Percentiles rank a stretch among this genome's conserved stretches.
These are phyloP conservation scores for Pilobolus umbonatus DNA, from an alignment of 192 early-diverging fungal genomes.

Conservation along the genomic window DNA sequence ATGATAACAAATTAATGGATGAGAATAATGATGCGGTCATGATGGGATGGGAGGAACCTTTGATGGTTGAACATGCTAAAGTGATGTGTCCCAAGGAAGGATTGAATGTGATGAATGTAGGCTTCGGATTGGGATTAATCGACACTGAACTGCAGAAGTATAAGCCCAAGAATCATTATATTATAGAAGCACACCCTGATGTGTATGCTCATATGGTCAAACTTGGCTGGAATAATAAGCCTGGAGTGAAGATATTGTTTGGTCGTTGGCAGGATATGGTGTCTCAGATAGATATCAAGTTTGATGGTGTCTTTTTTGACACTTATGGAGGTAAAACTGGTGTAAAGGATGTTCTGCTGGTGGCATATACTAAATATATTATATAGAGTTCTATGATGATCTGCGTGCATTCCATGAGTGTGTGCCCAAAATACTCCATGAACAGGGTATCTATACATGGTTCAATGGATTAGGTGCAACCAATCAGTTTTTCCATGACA, in stretches of 20 bases:
- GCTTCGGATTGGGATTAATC: slow-evolving; percentile 91
- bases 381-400: slow-evolving; percentile 85
- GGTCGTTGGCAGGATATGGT: slow-evolving; percentile 91
- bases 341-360: no score
- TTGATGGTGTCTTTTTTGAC: slow-evolving; percentile 95
- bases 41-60: slow-evolving; percentile 96
- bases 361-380: neutral
- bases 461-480: slow-evolving; percentile 94
- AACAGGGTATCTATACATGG: slow-evolving; percentile 83
- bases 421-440: slow-evolving; percentile 66
- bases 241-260: slow-evolving; percentile 79
- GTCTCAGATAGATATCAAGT: slow-evolving; percentile 60
- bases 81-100: slow-evolving; percentile 62
- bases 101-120: slow-evolving; percentile 64
- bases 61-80: slow-evolving; percentile 87
- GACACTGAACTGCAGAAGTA: slow-evolving; percentile 77
- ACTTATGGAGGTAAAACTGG: slow-evolving; percentile 66
- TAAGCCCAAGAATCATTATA: slow-evolving; percentile 70
- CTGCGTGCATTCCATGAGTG: slow-evolving; percentile 65
- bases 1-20: slow-evolving; percentile 78
- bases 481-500: slow-evolving; percentile 95
- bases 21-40: slow-evolving; percentile 88
- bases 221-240: slow-evolving; percentile 83
- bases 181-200: slow-evolving; percentile 97
- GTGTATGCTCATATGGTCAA: slow-evolving; percentile 84